These are phyloP conservation scores for Hymenotorrendiella dingleyae DNA, from an alignment of 2,329 filamentous ascomycete species.

Conservation along the genomic window DNA sequence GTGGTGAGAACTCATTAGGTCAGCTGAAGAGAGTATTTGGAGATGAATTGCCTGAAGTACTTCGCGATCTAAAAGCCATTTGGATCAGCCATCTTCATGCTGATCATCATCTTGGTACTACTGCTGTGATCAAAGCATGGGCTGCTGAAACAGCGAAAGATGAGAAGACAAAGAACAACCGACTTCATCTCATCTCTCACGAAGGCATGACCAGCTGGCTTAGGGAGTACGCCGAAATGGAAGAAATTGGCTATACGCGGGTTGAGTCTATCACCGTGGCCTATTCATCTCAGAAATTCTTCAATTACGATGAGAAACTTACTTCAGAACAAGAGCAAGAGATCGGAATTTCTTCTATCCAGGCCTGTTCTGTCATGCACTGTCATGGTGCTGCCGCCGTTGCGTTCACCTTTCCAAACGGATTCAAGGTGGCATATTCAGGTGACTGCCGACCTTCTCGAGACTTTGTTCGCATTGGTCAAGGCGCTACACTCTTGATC, in stretches of 20 bases:
- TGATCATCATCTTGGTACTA: constrained; percentile 86
- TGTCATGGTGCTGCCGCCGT: constrained; percentile 74
- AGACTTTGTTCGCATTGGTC: constrained; percentile 64
- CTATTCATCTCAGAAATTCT: neutral
- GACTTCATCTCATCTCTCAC: constrained; percentile 64
- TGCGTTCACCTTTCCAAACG: constrained; percentile 69
- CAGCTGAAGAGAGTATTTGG: constrained; percentile 73
- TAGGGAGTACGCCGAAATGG: constrained; percentile 70
- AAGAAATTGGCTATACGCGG: constrained; percentile 66
- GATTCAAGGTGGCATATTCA: constrained; percentile 85
- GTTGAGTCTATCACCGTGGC: constrained; percentile 21
- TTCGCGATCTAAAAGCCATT: constrained; percentile 73
- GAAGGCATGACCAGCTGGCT: constrained; percentile 69
- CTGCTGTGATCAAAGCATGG: constrained; percentile 79
- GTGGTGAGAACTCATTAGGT: constrained; percentile 86
- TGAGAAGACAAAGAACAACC: constrained; percentile 32
- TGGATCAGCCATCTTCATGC: constrained; percentile 96
- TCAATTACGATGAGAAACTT: constrained; percentile 28
- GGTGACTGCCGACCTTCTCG: constrained; percentile 83
- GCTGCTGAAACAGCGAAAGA: constrained; percentile 45
- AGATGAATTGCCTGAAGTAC: constrained; percentile 59
- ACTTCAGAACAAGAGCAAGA: constrained; percentile 38
- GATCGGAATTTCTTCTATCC: constrained; percentile 60
- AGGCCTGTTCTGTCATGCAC: constrained; percentile 66
- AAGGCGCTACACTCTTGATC: constrained; percentile 73